Percentiles rank a stretch among this genome's conserved stretches.
These are phyloP conservation scores for Inosperma sp. DNA, from an alignment of 768 basidiomycete species.

Conservation along the genomic window DNA sequence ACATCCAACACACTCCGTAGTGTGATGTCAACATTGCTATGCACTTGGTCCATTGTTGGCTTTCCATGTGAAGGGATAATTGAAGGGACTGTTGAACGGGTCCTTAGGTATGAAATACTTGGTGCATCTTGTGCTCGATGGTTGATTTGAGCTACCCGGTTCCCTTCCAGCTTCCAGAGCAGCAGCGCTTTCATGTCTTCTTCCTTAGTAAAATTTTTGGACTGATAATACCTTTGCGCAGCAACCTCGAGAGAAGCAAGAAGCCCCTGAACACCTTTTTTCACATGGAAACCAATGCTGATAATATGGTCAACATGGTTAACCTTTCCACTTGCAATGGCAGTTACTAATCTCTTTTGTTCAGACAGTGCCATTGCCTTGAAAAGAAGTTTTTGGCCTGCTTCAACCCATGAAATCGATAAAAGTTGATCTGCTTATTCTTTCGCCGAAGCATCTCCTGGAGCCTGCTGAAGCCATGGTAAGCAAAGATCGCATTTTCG, in stretches of 20 bases:
- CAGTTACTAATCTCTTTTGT: neutral
- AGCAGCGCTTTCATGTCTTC: slow-evolving; percentile 18
- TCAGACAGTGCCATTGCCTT: slow-evolving; percentile 5
- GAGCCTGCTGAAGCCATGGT: slow-evolving; percentile 15
- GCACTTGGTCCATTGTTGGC: slow-evolving; percentile 3
- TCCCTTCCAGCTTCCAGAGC: slow-evolving; percentile 18
- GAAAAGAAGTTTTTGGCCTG: slow-evolving; percentile 16
- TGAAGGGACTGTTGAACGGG: neutral
- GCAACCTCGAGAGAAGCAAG: slow-evolving; percentile 1
- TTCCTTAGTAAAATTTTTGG: slow-evolving; percentile 21
- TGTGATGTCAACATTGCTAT: neutral
- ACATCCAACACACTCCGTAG: neutral
- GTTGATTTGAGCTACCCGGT: slow-evolving; percentile 16
- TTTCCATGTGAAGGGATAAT: slow-evolving; percentile 3
- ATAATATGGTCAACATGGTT: slow-evolving; percentile 18
- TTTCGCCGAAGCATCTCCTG: slow-evolving; percentile 10
- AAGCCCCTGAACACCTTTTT: slow-evolving; percentile 12
- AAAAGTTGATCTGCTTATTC: slow-evolving; percentile 9
- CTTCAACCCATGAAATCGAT: slow-evolving; percentile 12
- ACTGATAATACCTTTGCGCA: slow-evolving; percentile 12
- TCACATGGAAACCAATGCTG: slow-evolving; percentile 13
- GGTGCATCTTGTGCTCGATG: slow-evolving; percentile 15
- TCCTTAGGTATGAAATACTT: slow-evolving; percentile 8
- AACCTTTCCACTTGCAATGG: slow-evolving; percentile 20
- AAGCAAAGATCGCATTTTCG: slow-evolving; percentile 13